Conservation (phyloP, 495 filamentous ascomycete species). For the Penicillium longicatenatum region DNA sequence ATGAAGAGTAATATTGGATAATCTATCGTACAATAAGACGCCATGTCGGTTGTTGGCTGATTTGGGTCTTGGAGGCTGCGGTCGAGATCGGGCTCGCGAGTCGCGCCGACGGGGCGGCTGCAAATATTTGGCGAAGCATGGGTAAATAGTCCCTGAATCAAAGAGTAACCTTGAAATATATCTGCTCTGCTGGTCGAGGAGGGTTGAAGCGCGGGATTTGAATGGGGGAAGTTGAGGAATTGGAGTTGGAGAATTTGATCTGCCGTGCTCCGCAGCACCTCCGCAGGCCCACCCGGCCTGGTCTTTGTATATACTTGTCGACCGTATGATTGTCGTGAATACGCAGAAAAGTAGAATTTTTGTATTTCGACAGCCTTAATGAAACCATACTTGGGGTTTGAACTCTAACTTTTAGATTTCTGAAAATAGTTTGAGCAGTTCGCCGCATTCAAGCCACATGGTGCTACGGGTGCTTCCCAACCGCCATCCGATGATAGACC, state of each 20-base stretch:
- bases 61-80: conserved; percentile 12
- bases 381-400: no score
- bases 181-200: neutral
- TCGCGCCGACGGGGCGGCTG: conserved; percentile 24
- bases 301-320: neutral
- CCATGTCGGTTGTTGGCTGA: conserved; percentile 14
- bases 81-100: conserved; percentile 10
- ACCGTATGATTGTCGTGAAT: no score
- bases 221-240: conserved; percentile 1
- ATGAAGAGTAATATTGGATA: neutral
- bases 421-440: no score
- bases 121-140: conserved; percentile 23
- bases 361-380: no score
- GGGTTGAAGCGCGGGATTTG: neutral
- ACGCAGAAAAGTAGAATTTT: neutral
- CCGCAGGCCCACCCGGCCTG: conserved; percentile 2
- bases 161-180: neutral
- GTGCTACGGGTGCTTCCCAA: no score
- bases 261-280: conserved; percentile 15
- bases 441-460: no score
- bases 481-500: no score
- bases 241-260: conserved; percentile 21
- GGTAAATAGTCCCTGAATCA: neutral
- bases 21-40: conserved; percentile 8
- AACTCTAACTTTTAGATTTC: no score